Conservation (phyloP, 306 rosid species). For the Quillaja saponaria region DNA sequence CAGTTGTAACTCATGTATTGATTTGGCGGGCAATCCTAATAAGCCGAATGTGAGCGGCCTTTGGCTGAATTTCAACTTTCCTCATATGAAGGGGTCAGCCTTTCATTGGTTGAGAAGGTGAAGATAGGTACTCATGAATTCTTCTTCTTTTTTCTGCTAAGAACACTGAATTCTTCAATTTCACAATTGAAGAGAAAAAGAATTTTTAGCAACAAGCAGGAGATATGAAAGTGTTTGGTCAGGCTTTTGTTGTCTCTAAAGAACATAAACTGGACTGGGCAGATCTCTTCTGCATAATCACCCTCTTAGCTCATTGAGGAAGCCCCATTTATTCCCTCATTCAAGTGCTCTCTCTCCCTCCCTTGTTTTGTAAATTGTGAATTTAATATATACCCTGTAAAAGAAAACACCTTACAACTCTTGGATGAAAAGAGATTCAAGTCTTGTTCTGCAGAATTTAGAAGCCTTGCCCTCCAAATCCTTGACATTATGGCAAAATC, state of each 20-base stretch:
- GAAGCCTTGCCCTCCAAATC: constrained; percentile 24
- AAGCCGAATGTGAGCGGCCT: no score
- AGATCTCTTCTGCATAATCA: constrained; percentile 28
- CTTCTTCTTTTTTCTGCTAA: no score
- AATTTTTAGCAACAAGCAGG: constrained; percentile 38
- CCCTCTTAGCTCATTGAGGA: constrained; percentile 40
- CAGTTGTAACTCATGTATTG: no score
- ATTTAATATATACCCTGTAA: no score
- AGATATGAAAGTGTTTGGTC: constrained; percentile 48
- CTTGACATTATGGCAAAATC: constrained; percentile 26
- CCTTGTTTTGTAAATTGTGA: no score
- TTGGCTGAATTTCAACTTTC: no score
- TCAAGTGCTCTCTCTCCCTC: constrained; percentile 28
- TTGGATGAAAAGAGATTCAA: constrained; percentile 30
- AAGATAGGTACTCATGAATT: constrained; percentile 33
- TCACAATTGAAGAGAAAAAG: constrained; percentile 45
- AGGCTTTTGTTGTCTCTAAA: constrained; percentile 44
- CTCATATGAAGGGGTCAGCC: no score
- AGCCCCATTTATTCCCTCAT: constrained; percentile 48
- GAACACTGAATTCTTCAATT: constrained; percentile 35
- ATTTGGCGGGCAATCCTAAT: no score
- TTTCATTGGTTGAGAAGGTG: constrained; percentile 2
- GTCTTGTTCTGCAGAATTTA: constrained; percentile 24
- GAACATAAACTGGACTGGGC: constrained; percentile 57
- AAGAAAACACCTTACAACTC: no score